phyloP scores from a whole-genome alignment of 2,329 filamentous ascomycete species.

The Shiraia sp. region DNA sequence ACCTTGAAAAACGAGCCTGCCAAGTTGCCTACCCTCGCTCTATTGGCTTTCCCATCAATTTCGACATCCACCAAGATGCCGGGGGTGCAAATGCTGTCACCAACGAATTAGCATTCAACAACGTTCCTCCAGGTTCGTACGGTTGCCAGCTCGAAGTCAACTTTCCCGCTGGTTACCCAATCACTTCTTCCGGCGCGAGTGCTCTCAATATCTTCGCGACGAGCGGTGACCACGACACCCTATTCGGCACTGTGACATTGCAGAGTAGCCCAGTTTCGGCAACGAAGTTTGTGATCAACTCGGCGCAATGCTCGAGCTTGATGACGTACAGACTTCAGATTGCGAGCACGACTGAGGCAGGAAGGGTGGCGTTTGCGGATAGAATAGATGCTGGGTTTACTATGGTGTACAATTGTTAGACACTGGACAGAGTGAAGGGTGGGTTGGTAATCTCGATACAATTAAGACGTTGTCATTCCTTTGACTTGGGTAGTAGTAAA shows the following conservation, averaged over 20 bases:
- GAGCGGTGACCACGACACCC: conserved; percentile 4
- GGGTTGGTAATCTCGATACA: too few relatives aligned
- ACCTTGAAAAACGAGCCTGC: conserved; percentile 22
- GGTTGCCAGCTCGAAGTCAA: conserved; percentile 34
- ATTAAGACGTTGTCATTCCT: too few relatives aligned
- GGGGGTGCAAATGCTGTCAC: conserved; percentile 14
- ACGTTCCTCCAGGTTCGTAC: conserved; percentile 23
- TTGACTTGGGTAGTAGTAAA: too few relatives aligned
- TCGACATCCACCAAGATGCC: conserved; percentile 20
- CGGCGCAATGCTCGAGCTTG: conserved; percentile 10
- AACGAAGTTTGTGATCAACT: conserved; percentile 22
- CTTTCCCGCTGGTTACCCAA: conserved; percentile 23
- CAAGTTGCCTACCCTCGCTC: conserved; percentile 16
- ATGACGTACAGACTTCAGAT: conserved; percentile 21
- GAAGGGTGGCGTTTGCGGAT: conserved; percentile 20
- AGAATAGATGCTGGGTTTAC: conserved; percentile 20
- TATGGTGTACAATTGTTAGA: too few relatives aligned
- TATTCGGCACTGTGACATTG: conserved; percentile 23
- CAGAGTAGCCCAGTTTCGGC: conserved; percentile 15
- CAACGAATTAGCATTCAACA: conserved; percentile 18
- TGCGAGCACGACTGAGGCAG: conserved; percentile 16
- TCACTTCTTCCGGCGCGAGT: conserved; percentile 17
- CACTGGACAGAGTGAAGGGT: too few relatives aligned
- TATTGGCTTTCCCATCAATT: conserved; percentile 25
- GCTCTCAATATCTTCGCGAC: conserved; percentile 22